phyloP scores from a whole-genome alignment of 163 green algal genomes.

The Trebouxia gelatinosa region DNA sequence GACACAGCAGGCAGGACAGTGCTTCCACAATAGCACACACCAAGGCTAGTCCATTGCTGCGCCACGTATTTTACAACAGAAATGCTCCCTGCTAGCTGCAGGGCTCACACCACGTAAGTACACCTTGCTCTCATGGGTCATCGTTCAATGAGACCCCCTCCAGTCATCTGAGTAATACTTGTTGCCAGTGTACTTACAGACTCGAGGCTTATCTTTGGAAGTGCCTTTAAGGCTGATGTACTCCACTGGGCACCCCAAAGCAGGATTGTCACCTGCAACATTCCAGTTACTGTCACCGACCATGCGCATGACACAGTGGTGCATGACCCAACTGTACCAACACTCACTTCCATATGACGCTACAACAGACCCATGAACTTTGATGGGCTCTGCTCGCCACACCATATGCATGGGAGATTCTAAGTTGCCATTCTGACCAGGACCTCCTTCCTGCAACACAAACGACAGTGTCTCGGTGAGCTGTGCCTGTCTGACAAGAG shows the following conservation, averaged over 20 bases:
- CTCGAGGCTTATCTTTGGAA: slow-evolving; percentile 76
- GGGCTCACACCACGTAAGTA: too few species aligned
- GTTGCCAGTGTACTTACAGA: slow-evolving; percentile 92
- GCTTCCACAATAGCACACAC: too few species aligned
- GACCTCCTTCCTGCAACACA: not conserved
- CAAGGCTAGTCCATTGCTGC: too few species aligned
- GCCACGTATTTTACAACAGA: too few species aligned
- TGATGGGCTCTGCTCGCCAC: slow-evolving; percentile 72
- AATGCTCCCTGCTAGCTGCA: too few species aligned
- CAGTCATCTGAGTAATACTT: slow-evolving; percentile 31
- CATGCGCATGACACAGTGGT: not conserved
- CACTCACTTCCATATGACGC: slow-evolving; percentile 79
- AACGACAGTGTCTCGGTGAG: too few species aligned
- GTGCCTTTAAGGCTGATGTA: slow-evolving; percentile 90
- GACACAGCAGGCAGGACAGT: too few species aligned
- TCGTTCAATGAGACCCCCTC: slow-evolving; percentile 21
- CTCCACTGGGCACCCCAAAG: slow-evolving; percentile 81
- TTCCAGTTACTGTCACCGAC: not conserved
- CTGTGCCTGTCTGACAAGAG: too few species aligned
- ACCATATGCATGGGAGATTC: slow-evolving; percentile 85
- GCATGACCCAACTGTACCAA: not conserved
- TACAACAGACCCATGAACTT: slow-evolving; percentile 76
- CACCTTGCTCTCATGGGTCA: too few species aligned
- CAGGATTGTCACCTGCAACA: slow-evolving; percentile 69
- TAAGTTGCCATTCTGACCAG: slow-evolving; percentile 37